Evolutionary conservation across 1,284 basidiomycete species (phyloP).

Genomic region (Microbotryum lychnidis-dioicae): DNA sequence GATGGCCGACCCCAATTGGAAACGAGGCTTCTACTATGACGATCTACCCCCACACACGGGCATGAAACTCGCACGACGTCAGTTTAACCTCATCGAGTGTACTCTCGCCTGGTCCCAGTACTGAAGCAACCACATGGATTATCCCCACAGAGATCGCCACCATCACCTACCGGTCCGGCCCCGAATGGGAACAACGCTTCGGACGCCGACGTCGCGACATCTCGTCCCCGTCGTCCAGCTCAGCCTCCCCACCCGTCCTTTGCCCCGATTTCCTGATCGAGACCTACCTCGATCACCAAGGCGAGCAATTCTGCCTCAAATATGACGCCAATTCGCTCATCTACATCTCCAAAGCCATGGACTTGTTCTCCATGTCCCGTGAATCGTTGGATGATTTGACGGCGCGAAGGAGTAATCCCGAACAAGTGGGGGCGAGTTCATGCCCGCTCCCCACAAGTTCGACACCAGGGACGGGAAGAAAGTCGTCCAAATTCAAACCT

Average conservation of each 20-base stretch:
- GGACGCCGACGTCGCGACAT: conserved; percentile 59
- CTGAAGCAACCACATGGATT: background rate
- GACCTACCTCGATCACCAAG: conserved; percentile 96
- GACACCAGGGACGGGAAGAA: conserved; percentile 45
- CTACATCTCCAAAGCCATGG: conserved; percentile 98
- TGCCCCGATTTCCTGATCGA: conserved; percentile 98
- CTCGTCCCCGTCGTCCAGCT: conserved; percentile 36
- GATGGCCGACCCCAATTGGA: conserved; percentile 99
- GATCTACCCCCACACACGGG: conserved; percentile 89
- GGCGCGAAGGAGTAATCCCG: conserved; percentile 22
- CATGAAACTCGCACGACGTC: conserved; percentile 96
- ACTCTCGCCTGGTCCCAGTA: background rate
- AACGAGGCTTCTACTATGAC: conserved; percentile 95
- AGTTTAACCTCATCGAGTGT: conserved; percentile 38
- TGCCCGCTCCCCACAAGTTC: conserved; percentile 44
- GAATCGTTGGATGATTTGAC: conserved; percentile 62
- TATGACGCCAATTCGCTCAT: conserved; percentile 99
- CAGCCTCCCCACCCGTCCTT: conserved; percentile 47
- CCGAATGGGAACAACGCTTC: conserved; percentile 97
- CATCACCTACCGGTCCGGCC: conserved; percentile 96
- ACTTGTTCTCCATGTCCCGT: conserved; percentile 90
- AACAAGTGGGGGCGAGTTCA: background rate
- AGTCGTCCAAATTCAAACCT: conserved; percentile 45
- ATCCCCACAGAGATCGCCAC: conserved; percentile 78
- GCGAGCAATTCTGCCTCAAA: conserved; percentile 81